Percentiles rank a stretch among this genome's conserved stretches.
These are phyloP conservation scores for Dinochytrium kinnereticum DNA, from an alignment of 371 early-diverging fungal genomes.

Conservation along the genomic window DNA sequence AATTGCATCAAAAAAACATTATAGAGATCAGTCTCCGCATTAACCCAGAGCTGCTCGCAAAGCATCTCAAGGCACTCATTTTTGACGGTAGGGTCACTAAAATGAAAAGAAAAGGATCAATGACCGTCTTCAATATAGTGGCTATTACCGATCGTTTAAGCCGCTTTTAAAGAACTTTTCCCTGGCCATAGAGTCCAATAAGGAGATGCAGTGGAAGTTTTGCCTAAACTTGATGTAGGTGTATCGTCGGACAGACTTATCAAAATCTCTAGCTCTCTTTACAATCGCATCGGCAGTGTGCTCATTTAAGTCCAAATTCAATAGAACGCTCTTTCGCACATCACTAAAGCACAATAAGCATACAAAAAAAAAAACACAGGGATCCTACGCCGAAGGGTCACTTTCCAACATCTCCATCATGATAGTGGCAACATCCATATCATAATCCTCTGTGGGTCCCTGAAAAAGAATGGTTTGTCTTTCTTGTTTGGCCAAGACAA, in stretches of 20 bases:
- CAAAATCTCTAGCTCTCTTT: slow-evolving; percentile 25
- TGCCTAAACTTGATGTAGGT: slow-evolving; percentile 24
- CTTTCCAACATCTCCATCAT: slow-evolving; percentile 25
- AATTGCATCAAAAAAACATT: background rate
- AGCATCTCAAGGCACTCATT: background rate
- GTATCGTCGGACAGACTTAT: slow-evolving; percentile 20
- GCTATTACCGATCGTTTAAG: background rate
- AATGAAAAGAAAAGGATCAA: background rate
- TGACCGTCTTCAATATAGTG: background rate
- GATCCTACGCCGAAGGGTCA: slow-evolving; percentile 30
- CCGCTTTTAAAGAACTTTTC: background rate
- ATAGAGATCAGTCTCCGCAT: background rate
- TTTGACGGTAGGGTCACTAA: background rate
- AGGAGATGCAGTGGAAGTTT: background rate
- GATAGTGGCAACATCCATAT: slow-evolving; percentile 23
- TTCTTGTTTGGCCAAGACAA: background rate
- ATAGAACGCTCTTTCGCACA: slow-evolving; percentile 31
- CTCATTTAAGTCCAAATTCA: slow-evolving; percentile 32
- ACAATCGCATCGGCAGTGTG: slow-evolving; percentile 21
- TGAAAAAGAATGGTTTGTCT: too few relatives aligned
- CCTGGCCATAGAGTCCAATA: background rate
- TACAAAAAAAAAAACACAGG: background rate
- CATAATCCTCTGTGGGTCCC: slow-evolving; percentile 33
- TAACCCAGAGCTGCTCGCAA: background rate
- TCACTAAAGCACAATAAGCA: slow-evolving; percentile 1